A percentile compares a stretch with the other conserved stretches of the same genome.
These are phyloP conservation scores for Colletotrichum sp. DNA, from an alignment of 2,329 filamentous ascomycete genomes.

Conservation along the genomic window DNA sequence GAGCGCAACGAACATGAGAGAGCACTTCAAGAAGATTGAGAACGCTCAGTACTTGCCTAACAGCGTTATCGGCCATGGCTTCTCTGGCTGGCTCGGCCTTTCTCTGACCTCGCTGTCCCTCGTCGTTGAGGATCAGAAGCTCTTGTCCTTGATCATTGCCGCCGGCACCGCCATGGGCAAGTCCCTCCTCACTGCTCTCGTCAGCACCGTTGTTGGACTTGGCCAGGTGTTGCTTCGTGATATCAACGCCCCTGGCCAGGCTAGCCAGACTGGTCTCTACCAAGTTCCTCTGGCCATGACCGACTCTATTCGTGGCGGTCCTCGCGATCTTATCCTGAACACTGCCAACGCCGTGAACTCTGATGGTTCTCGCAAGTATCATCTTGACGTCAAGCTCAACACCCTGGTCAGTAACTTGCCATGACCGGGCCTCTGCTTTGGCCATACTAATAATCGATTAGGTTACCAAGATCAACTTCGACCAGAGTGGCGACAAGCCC, in stretches of 20 bases:
- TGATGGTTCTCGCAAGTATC: conserved; percentile 25
- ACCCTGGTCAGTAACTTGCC: not conserved
- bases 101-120: conserved; percentile 6
- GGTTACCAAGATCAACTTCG: conserved; percentile 43
- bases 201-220: conserved; percentile 27
- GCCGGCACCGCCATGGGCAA: conserved; percentile 31
- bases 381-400: conserved; percentile 29
- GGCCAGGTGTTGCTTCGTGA: conserved; percentile 29
- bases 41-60: conserved; percentile 54
- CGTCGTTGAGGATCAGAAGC: conserved; percentile 10
- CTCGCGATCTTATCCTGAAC: conserved; percentile 1
- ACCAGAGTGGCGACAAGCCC: conserved; percentile 29
- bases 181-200: conserved; percentile 17
- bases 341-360: conserved; percentile 8
- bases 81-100: conserved; percentile 53
- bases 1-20: conserved; percentile 62
- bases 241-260: conserved; percentile 24
- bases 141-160: conserved; percentile 26
- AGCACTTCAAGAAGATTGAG: conserved; percentile 63
- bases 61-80: conserved; percentile 49
- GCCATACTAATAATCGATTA: not conserved
- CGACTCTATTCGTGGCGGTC: not conserved
- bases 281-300: conserved; percentile 4
- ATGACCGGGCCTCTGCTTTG: not conserved
- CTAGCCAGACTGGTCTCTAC: not conserved